Evolutionary conservation across 768 basidiomycete species (phyloP).

Genomic region (Pleurotus djamor): DNA sequence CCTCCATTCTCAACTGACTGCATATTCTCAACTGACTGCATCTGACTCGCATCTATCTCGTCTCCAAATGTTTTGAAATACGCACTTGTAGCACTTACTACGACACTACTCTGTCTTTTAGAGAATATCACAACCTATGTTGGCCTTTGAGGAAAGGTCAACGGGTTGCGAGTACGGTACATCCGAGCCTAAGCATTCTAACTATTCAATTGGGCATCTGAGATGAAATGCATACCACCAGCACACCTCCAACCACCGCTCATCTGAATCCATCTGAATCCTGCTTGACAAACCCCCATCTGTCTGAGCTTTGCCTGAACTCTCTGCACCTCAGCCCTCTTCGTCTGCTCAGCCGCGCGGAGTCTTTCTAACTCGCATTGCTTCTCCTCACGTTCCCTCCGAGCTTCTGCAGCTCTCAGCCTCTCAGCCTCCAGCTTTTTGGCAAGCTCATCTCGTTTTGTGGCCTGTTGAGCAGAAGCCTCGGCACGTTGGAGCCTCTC

Average conservation of each 20-base stretch:
- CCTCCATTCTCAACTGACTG: no score
- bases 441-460: conserved; percentile 14
- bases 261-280: conserved; percentile 43
- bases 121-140: no score
- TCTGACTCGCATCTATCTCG: no score
- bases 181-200: conserved; percentile 7
- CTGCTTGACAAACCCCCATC: conserved; percentile 50
- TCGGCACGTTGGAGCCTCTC: conserved; percentile 18
- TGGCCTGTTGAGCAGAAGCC: conserved; percentile 19
- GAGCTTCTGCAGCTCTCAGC: conserved; percentile 19
- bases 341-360: conserved; percentile 22
- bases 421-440: conserved; percentile 23
- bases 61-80: no score
- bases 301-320: conserved; percentile 36
- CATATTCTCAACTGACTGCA: no score
- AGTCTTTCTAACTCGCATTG: conserved; percentile 15
- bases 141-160: no score
- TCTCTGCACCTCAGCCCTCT: conserved; percentile 35
- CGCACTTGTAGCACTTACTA: no score
- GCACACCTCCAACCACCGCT: conserved; percentile 40
- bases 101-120: no score
- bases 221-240: conserved; percentile 42
- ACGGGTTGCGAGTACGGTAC: conserved; percentile 1
- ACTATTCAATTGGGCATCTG: conserved; percentile 19
- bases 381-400: conserved; percentile 5